Evolutionary conservation across 179 eudicot genomes (phyloP).

Genomic region (Silene coronaria): DNA sequence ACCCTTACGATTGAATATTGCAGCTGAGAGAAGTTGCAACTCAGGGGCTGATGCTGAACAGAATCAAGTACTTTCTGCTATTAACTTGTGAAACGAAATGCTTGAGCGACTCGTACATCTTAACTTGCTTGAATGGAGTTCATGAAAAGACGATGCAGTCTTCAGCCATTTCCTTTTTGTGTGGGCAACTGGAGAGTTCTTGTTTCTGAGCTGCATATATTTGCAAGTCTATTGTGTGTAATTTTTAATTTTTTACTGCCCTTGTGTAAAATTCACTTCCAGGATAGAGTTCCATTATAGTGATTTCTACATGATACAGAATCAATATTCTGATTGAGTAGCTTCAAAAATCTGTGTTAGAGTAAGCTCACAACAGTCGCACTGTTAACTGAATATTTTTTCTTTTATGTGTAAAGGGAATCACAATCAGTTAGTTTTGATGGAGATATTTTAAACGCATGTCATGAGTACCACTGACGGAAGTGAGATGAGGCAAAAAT

Average conservation of each 20-base stretch:
- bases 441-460: too few relatives aligned
- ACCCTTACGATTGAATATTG: slow-evolving; percentile 43
- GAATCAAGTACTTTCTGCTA: slow-evolving; percentile 30
- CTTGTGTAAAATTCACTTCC: too few relatives aligned
- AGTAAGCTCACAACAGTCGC: too few relatives aligned
- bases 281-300: too few relatives aligned
- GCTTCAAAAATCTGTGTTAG: too few relatives aligned
- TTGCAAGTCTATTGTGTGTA: not conserved
- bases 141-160: not conserved
- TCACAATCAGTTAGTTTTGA: too few relatives aligned
- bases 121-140: not conserved
- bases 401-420: too few relatives aligned
- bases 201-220: slow-evolving; percentile 11
- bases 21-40: slow-evolving; percentile 37
- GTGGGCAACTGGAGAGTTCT: not conserved
- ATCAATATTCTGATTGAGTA: not conserved
- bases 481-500: too few relatives aligned
- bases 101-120: not conserved
- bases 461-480: too few relatives aligned
- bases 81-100: slow-evolving; percentile 16
- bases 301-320: not conserved
- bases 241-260: not conserved
- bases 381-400: too few relatives aligned
- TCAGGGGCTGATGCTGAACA: slow-evolving; percentile 22
- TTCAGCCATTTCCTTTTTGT: not conserved